Conservation (phyloP, 129 eudicot species). For the Glebionis coronaria region DNA sequence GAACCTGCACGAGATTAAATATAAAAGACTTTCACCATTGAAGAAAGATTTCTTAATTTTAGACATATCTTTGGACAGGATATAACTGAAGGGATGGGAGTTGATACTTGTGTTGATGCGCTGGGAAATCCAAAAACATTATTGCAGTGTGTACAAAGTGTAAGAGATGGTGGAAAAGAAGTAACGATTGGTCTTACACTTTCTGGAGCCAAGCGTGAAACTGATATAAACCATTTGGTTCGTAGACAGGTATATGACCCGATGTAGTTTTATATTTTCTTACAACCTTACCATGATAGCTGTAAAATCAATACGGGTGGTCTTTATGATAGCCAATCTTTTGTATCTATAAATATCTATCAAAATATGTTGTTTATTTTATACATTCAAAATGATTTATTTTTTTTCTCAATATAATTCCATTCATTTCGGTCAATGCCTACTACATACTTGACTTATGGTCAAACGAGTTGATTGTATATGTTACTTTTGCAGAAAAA, state of each 20-base stretch:
- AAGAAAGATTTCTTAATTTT: not conserved
- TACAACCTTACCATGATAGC: too few species aligned
- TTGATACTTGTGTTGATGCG: constrained; percentile 85
- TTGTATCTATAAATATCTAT: too few species aligned
- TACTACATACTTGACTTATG: too few species aligned
- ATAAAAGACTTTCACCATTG: not conserved
- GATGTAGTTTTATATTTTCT: not conserved
- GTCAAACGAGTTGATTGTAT: too few species aligned
- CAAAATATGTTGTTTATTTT: too few species aligned
- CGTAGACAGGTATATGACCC: constrained; percentile 74
- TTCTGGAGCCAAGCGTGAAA: constrained; percentile 83
- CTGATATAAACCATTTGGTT: constrained; percentile 94
- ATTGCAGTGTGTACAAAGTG: constrained; percentile 79
- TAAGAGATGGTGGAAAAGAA: constrained; percentile 94
- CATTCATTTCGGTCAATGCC: too few species aligned
- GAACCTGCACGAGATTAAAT: too few species aligned
- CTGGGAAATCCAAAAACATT: constrained; percentile 87
- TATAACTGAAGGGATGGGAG: constrained; percentile 92
- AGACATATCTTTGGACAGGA: constrained; percentile 49
- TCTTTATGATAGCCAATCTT: too few species aligned
- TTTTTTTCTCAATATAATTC: too few species aligned
- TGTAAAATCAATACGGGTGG: too few species aligned
- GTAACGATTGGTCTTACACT: constrained; percentile 96
- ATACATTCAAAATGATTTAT: too few species aligned
- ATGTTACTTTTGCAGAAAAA: too few species aligned